A percentile compares a stretch with the other conserved stretches of the same genome.
Evolutionary conservation across 768 basidiomycete species (phyloP).

Genomic region (Serpula lacrymans): DNA sequence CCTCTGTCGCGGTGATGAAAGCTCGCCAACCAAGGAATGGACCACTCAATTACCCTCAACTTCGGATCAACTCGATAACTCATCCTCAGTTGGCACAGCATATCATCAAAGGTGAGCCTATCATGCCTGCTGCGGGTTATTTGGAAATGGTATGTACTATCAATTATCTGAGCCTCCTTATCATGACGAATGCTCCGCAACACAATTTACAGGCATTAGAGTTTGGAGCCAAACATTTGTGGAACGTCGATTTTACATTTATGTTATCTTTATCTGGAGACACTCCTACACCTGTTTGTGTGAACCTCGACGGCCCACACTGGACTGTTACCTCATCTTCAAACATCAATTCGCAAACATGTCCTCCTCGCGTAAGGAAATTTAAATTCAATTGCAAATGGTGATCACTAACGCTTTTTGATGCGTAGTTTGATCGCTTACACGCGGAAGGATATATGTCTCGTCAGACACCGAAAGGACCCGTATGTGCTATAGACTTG

Average conservation of each 20-base stretch:
- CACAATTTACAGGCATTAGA: slow-evolving; percentile 2
- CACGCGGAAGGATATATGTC: slow-evolving; percentile 7
- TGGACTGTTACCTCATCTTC: neutral
- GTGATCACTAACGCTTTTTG: no score
- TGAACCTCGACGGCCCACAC: neutral
- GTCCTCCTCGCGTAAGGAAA: no score
- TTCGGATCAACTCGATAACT: slow-evolving; percentile 33
- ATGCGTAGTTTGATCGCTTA: no score
- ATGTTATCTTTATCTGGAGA: slow-evolving; percentile 3
- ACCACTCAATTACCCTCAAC: slow-evolving; percentile 33
- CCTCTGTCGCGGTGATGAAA: slow-evolving; percentile 9
- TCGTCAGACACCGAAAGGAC: neutral
- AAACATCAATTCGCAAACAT: no score
- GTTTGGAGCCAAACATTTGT: slow-evolving; percentile 1
- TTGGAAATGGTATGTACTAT: slow-evolving; percentile 32
- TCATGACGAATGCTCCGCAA: neutral
- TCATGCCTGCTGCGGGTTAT: slow-evolving; percentile 46
- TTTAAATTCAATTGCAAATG: no score
- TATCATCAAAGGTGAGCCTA: slow-evolving; percentile 41
- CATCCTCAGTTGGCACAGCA: slow-evolving; percentile 43
- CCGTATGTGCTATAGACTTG: neutral
- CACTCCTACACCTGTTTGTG: neutral
- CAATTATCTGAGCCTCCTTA: slow-evolving; percentile 3
- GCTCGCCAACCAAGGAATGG: slow-evolving; percentile 23
- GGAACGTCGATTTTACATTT: slow-evolving; percentile 1